phyloP scores from a whole-genome alignment of 768 basidiomycete genomes.

The Rhizopogon sp. region DNA sequence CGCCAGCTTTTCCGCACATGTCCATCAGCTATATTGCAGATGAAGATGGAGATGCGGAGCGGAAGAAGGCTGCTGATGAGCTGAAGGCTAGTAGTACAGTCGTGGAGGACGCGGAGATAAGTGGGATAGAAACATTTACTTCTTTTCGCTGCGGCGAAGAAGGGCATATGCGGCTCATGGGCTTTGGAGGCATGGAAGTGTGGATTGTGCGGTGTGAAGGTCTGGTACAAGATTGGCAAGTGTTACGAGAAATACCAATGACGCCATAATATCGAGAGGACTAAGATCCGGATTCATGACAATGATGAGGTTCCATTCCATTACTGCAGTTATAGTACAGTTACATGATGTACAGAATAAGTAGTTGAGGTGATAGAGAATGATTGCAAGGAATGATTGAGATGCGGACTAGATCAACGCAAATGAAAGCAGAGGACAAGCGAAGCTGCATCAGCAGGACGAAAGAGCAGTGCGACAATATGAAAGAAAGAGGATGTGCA shows the following conservation, averaged over 20 bases:
- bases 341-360: not conserved
- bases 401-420: conserved; percentile 11
- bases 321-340: not conserved
- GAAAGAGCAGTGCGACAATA: not conserved
- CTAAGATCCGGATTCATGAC: not conserved
- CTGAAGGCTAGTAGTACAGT: conserved; percentile 32
- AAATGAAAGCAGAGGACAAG: conserved; percentile 1
- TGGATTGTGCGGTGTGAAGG: conserved; percentile 61
- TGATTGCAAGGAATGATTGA: not conserved
- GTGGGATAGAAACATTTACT: conserved; percentile 20
- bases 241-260: conserved; percentile 35
- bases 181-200: conserved; percentile 44
- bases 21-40: conserved; percentile 73
- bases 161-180: conserved; percentile 26
- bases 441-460: not conserved
- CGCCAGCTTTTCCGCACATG: conserved; percentile 65
- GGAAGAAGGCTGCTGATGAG: conserved; percentile 40
- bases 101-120: conserved; percentile 25
- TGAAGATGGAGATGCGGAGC: conserved; percentile 50
- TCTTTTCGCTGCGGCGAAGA: conserved; percentile 19
- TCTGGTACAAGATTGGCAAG: conserved; percentile 52
- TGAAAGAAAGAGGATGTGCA: not conserved
- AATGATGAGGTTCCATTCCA: not conserved
- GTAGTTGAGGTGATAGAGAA: not conserved
- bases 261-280: not conserved